These are phyloP conservation scores for Golubevia pallescens DNA, from an alignment of 1,284 basidiomycete species.

Conservation along the genomic window DNA sequence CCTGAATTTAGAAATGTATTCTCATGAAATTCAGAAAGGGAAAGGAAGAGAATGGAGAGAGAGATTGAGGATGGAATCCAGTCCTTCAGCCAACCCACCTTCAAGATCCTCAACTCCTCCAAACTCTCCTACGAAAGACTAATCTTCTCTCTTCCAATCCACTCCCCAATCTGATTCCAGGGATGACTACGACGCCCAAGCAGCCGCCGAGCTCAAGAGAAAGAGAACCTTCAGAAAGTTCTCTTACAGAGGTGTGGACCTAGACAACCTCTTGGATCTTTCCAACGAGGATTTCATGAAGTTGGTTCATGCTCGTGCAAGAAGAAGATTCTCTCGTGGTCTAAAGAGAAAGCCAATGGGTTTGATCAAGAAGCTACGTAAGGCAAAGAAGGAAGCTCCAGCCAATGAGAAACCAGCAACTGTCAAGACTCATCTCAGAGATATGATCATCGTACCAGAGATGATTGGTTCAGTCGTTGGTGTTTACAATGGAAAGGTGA, in stretches of 20 bases:
- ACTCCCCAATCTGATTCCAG: slow-evolving; percentile 4
- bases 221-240: slow-evolving; percentile 98
- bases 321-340: slow-evolving; percentile 97
- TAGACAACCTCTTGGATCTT: slow-evolving; percentile 89
- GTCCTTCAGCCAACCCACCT: too few species aligned
- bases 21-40: too few species aligned
- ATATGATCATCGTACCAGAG: slow-evolving; percentile 99
- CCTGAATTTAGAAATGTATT: too few species aligned
- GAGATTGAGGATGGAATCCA: background rate
- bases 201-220: slow-evolving; percentile 69
- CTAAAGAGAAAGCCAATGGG: slow-evolving; percentile 98
- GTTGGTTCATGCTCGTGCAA: slow-evolving; percentile 98
- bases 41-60: too few species aligned
- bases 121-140: background rate
- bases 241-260: slow-evolving; percentile 93
- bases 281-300: slow-evolving; percentile 82
- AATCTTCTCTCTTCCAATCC: background rate
- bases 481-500: slow-evolving; percentile 88
- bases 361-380: slow-evolving; percentile 98
- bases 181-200: slow-evolving; percentile 65
- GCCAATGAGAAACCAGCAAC: slow-evolving; percentile 98
- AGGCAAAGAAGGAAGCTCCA: slow-evolving; percentile 97
- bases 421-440: slow-evolving; percentile 98
- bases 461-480: slow-evolving; percentile 83
- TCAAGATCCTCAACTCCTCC: background rate